Conservation (phyloP, 176 grass and related monocot species). For the Eleusine coracana region DNA sequence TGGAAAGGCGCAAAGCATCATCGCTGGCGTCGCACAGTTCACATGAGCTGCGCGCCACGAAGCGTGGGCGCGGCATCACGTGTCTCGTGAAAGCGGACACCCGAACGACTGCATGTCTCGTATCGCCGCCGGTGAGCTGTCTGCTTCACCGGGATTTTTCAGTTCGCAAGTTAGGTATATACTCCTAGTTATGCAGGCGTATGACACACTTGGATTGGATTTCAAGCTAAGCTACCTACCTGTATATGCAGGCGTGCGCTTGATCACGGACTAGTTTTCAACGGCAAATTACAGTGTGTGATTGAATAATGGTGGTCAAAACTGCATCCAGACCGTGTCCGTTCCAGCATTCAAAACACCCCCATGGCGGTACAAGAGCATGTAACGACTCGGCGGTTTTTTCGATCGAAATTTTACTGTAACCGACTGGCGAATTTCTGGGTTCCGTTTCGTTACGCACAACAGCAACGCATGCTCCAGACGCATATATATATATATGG, state of each 20-base stretch:
- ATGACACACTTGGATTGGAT: constrained; percentile 15
- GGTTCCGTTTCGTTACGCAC: background rate
- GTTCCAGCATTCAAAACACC: background rate
- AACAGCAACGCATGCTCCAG: background rate
- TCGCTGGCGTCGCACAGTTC: background rate
- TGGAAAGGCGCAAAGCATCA: background rate
- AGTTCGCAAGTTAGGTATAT: constrained; percentile 24
- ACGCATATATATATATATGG: too few species aligned
- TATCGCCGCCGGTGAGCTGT: constrained; percentile 28
- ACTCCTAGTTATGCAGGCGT: background rate
- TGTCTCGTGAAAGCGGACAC: background rate
- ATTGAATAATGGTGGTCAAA: background rate
- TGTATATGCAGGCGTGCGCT: too few species aligned
- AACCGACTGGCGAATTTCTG: background rate
- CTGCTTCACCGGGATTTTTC: background rate
- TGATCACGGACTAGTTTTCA: too few species aligned
- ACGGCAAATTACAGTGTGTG: too few species aligned
- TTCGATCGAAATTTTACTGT: background rate
- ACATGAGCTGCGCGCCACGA: too few species aligned
- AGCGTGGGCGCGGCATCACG: background rate
- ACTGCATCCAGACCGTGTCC: background rate
- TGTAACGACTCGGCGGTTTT: background rate
- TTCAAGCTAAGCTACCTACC: constrained; percentile 28
- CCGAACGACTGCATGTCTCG: background rate
- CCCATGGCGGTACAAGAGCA: too few species aligned